Conservation (phyloP, 306 rosid species). For the Vigna nakashimae region DNA sequence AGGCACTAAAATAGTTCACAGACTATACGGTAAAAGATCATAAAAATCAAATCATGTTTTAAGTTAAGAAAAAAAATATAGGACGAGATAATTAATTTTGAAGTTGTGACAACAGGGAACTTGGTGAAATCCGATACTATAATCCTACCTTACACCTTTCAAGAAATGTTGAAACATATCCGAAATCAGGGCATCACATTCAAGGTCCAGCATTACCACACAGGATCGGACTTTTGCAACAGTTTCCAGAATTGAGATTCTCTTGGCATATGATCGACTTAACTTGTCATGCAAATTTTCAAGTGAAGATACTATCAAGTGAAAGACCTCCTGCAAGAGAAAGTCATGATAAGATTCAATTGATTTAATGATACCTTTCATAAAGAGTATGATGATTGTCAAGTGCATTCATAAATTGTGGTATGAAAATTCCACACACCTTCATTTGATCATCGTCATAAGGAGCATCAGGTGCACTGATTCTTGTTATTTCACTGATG, state of each 20-base stretch:
- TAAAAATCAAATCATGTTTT: background rate
- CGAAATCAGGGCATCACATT: slow-evolving; percentile 79
- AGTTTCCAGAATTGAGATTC: slow-evolving; percentile 81
- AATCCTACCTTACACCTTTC: slow-evolving; percentile 70
- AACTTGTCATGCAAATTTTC: slow-evolving; percentile 76
- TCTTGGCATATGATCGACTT: slow-evolving; percentile 72
- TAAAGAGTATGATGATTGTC: slow-evolving; percentile 1
- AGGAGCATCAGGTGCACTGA: slow-evolving; percentile 97
- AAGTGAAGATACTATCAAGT: slow-evolving; percentile 85
- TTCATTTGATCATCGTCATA: slow-evolving; percentile 94
- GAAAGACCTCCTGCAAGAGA: slow-evolving; percentile 78
- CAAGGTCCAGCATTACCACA: slow-evolving; percentile 95
- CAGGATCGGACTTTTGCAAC: slow-evolving; percentile 95
- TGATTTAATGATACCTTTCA: background rate
- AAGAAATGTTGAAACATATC: slow-evolving; percentile 95
- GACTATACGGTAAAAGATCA: background rate
- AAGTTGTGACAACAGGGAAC: background rate
- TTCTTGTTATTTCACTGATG: slow-evolving; percentile 93
- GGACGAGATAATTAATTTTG: slow-evolving; percentile 2
- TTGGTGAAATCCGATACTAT: background rate
- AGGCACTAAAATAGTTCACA: background rate
- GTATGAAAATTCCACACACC: slow-evolving; percentile 50
- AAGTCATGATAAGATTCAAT: slow-evolving; percentile 7
- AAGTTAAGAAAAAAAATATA: slow-evolving; percentile 1
- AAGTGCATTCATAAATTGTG: background rate